Evolutionary conservation across 148 eudicot species (phyloP), one percentile per base, ranked within the genome.

Genomic region (Cornus florida): DNA sequence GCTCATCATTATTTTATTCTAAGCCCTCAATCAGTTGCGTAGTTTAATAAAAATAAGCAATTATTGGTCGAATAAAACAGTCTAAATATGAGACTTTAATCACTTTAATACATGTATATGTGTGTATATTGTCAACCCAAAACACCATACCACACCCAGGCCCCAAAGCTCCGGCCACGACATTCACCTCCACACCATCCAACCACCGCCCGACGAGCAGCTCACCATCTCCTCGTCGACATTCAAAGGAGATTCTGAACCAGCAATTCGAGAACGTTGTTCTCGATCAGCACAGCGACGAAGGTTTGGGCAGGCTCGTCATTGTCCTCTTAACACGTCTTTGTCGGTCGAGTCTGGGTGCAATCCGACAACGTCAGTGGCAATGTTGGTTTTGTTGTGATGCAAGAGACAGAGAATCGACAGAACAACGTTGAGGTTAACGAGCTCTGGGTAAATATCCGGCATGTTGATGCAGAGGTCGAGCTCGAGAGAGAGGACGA

Each of bases 301-400:
- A 96, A 83, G 48, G 86, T 84, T 74, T 83, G 82, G 35, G 95
- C 98, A 0, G 91, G 86, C 73, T 96, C 99, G 38, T 96, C 94
- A 70, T 93, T 93, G 17, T 96, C 99, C 78, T 93, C 98, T 0
- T 7, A 93, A 31, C 0, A 90, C 89, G 74, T 96, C 99, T 74
- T 91, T 98, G 60, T 92, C 98, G 0, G 99, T 96, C 7, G 93
- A 82, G 78, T 92, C 99, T 69, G 92, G 97, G 8, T 93, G 33
- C 11, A 94, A 82, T 0, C 87, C 74, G 10, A 94, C 97, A 0
- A 91, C 97, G 41, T 96, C 99, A 7, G 90, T 72, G 28, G 95
- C 91, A 16, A 96, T 92, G 74, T 96, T 98, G 2, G 89, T 82
- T 66, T 96, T 96, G 23, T 96, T 98, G 80, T 94, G 99, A 12